Base-by-base conservation (phyloP, 495 filamentous ascomycete genomes). In the Pyrenula aspistea region DNA sequence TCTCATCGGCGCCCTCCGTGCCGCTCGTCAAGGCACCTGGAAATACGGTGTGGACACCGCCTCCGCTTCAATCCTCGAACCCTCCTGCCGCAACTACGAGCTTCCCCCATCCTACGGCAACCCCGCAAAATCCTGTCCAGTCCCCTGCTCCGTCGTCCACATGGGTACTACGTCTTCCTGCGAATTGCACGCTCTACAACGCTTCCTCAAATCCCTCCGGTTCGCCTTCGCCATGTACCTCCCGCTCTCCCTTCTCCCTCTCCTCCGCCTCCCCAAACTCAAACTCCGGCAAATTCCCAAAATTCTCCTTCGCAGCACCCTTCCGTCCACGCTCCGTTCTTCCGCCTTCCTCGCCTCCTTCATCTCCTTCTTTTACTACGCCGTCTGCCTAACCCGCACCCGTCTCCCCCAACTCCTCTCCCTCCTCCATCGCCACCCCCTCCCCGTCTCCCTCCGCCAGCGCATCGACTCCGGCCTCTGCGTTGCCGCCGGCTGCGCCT, bases 141-240 rank as follows among this genome's bases (percentile, higher is more conserved):
- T 93, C 57, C 90, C 89, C 2, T 96, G 91, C 71, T 83, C 90
- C 68, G 72, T 96, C 62, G 88, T 95, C 22, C 91, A 96, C 64
- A 88, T 88, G 82, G 87, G 87, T 54, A 77, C 76, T 57, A 86
- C 88, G 22, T 76, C 82, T 1, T 87, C 70, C 57, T 96, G 91
- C 68, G 89, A 96, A 65, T 76, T 73, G 60, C 88, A 95, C 66
- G 88, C 88, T 10, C 51, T 86, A 4, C 77, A 74, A 24, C 81
- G 91, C 20, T 91, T 94, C 67, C 65, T 67, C 24, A 76, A 78
- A 47, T 84, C 88, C 11, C 93, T 90, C 71, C 77, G 76, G 56
- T 87, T 86, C 71, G 83, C 88, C 8, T 80, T 89, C 68, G 76
- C 77, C 19, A 93, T 87, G 49, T 94, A 96, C 64, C 73, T 94